Percentiles rank a stretch among this genome's conserved stretches.
These are phyloP conservation scores for Phascolomyces articulosus DNA, from an alignment of 371 early-diverging fungal species.

Conservation along the genomic window DNA sequence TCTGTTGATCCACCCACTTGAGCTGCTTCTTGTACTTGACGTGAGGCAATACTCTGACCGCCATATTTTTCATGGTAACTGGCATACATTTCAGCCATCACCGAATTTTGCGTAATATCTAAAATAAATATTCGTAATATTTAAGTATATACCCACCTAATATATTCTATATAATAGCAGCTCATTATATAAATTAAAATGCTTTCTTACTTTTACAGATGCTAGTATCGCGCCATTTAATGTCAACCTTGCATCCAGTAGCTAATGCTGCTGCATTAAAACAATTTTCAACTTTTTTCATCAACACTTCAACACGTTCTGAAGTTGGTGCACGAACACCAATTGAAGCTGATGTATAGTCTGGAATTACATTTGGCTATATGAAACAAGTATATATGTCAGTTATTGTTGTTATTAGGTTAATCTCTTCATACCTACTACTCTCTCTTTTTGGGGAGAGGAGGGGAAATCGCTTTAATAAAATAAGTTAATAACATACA, in stretches of 20 bases:
- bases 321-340: slow-evolving; percentile 57
- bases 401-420: no score
- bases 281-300: slow-evolving; percentile 50
- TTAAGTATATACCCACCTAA: not conserved
- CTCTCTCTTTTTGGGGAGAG: no score
- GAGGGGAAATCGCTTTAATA: no score
- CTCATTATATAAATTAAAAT: no score
- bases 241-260: slow-evolving; percentile 69
- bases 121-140: not conserved
- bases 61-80: slow-evolving; percentile 44
- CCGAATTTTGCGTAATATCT: slow-evolving; percentile 56
- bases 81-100: slow-evolving; percentile 62
- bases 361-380: slow-evolving; percentile 59
- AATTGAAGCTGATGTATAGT: slow-evolving; percentile 55
- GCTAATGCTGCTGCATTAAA: slow-evolving; percentile 71
- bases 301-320: slow-evolving; percentile 50
- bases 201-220: slow-evolving; percentile 21
- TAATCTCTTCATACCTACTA: no score
- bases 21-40: slow-evolving; percentile 36
- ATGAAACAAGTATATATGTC: not conserved
- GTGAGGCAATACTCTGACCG: slow-evolving; percentile 42
- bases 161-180: no score
- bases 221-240: slow-evolving; percentile 50
- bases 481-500: no score
- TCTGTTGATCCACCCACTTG: slow-evolving; percentile 54